Base-by-base conservation (phyloP, 495 filamentous ascomycete genomes). In the Aspergillus olivimuriae region DNA sequence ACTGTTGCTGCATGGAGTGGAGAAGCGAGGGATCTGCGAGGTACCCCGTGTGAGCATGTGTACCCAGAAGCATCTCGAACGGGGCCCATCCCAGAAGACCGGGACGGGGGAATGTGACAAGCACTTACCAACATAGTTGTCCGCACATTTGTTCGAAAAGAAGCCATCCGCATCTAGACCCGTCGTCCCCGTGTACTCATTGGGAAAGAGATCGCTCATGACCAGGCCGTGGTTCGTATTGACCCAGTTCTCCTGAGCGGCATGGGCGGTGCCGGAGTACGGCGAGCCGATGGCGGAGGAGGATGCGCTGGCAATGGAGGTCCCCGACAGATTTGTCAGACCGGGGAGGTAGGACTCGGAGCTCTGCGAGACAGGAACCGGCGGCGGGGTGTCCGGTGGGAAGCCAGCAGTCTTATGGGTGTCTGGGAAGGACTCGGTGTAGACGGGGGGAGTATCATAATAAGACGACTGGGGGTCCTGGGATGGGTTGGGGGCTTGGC, bases 281-380 rank as follows among this genome's bases (percentile, higher is more conserved):
- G 89, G 89, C 7, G 89, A 95, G 23, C 83, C 86, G 52, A 87
- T 83, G 23, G 81, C 76, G 4, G 89, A 94, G 2, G 89, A 92
- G 12, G 86, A 75, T 10, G 83, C 81, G 54, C 79, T 82, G 19
- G 74, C 73, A 43, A 76, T 70, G 11, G 86, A 90, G 11, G 81
- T 77, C 1, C 76, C 83, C 2, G 87, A 92, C 19, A 84, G 82
- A 42, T 83, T 86, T 12, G 85, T 89, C 36, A 89, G 47, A 60
- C 73, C 74, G 67, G 52, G 74, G 72, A 65, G 67, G 52, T 53
- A 74, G 57, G 46, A 71, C 46, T 71, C 76, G 48, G 57, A 24
- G 3, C 57, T 46, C 17, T 67, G 51, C 5, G 60, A 59, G 14
- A 52, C 47, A 19, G 62, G 43, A 19, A 62, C 41, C 0, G 64